phyloP scores from a whole-genome alignment of 2,329 filamentous ascomycete species.

The Sphaceloma murrayae region DNA sequence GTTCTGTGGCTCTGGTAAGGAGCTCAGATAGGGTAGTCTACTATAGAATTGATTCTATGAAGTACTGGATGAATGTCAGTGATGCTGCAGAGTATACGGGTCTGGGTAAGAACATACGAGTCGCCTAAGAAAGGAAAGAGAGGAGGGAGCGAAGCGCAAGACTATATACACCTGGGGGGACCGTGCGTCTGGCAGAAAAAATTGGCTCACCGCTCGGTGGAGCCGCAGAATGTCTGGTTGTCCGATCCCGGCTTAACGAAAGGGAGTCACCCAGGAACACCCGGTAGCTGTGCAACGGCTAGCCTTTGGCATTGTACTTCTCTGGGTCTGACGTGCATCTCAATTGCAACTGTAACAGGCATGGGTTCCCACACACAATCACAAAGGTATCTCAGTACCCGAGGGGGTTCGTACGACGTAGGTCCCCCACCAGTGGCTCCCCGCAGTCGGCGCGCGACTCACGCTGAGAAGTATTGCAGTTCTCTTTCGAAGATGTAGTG shows the following conservation, averaged over 20 bases:
- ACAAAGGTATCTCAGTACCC: conserved; percentile 53
- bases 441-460: conserved; percentile 21
- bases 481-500: conserved; percentile 85
- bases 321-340: neutral
- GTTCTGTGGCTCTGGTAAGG: conserved; percentile 84
- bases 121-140: conserved; percentile 20
- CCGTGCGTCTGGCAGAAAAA: neutral
- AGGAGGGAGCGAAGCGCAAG: conserved; percentile 12
- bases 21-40: conserved; percentile 88
- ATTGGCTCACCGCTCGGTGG: neutral
- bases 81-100: neutral
- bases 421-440: conserved; percentile 22
- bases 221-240: neutral
- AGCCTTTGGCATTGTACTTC: too few species aligned
- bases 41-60: conserved; percentile 95
- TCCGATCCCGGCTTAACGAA: neutral
- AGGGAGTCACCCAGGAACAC: too few species aligned
- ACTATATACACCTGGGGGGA: conserved; percentile 7
- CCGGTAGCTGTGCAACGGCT: too few species aligned
- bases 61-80: conserved; percentile 18
- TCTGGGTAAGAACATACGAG: conserved; percentile 14
- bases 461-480: conserved; percentile 40
- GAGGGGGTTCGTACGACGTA: conserved; percentile 55
- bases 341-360: neutral
- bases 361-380: conserved; percentile 41